Percentiles rank a stretch among this genome's conserved stretches.
Evolutionary conservation across 2,329 filamentous ascomycete species (phyloP).

Genomic region (Neonectria coccinea): DNA sequence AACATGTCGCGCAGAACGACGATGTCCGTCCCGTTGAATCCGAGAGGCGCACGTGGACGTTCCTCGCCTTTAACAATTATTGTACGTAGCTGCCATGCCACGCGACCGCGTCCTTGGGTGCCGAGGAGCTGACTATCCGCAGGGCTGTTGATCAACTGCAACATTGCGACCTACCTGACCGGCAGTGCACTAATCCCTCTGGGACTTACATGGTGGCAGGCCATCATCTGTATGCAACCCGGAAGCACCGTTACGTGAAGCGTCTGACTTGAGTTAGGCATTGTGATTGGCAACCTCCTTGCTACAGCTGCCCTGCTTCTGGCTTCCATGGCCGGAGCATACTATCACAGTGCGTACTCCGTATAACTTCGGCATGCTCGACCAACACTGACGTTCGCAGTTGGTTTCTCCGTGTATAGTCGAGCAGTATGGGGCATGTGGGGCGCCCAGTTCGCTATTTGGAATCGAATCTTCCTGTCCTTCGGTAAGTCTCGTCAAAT

Average conservation of each 20-base stretch:
- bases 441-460: slow-evolving; percentile 56
- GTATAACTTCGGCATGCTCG: not conserved
- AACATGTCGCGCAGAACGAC: slow-evolving; percentile 54
- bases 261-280: slow-evolving; percentile 38
- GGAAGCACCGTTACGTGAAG: not conserved
- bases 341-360: slow-evolving; percentile 53
- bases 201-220: slow-evolving; percentile 57
- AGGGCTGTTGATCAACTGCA: slow-evolving; percentile 62
- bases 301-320: slow-evolving; percentile 54
- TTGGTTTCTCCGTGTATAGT: slow-evolving; percentile 55
- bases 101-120: not conserved
- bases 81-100: slow-evolving; percentile 46
- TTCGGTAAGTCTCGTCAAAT: slow-evolving; percentile 49
- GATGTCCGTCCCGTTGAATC: slow-evolving; percentile 62
- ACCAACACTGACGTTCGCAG: slow-evolving; percentile 27
- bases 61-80: slow-evolving; percentile 57
- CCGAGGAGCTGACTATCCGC: slow-evolving; percentile 1
- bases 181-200: slow-evolving; percentile 57
- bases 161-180: slow-evolving; percentile 56
- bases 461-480: slow-evolving; percentile 56
- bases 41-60: slow-evolving; percentile 57
- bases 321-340: slow-evolving; percentile 57
- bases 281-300: slow-evolving; percentile 54
- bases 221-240: slow-evolving; percentile 51
- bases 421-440: slow-evolving; percentile 56